Conservation (phyloP, 495 filamentous ascomycete genomes). For the Hyaloscypha finlandica region DNA sequence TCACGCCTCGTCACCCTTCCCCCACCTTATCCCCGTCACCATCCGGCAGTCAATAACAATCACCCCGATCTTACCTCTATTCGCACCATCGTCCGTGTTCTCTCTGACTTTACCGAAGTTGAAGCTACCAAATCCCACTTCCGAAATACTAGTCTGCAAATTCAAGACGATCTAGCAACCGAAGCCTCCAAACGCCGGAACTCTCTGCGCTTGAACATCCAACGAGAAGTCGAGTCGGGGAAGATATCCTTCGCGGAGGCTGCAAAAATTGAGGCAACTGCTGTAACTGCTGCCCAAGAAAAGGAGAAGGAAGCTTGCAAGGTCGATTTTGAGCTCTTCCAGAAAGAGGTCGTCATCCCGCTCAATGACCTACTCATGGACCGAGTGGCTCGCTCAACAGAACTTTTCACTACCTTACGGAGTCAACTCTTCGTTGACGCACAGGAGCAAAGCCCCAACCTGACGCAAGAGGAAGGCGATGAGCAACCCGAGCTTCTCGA, state of each 20-base stretch:
- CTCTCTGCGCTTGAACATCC: conserved; percentile 60
- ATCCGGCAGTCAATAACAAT: conserved; percentile 93
- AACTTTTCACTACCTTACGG: conserved; percentile 70
- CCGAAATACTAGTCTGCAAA: conserved; percentile 41
- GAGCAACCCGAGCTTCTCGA: conserved; percentile 93
- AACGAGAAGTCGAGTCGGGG: conserved; percentile 71
- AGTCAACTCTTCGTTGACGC: conserved; percentile 72
- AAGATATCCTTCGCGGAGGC: conserved; percentile 79
- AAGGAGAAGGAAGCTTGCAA: conserved; percentile 64
- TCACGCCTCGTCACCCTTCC: conserved; percentile 91
- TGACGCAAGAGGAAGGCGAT: conserved; percentile 90
- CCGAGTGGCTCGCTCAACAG: conserved; percentile 61
- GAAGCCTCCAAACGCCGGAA: conserved; percentile 45
- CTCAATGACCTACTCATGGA: conserved; percentile 71
- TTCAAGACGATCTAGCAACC: conserved; percentile 45
- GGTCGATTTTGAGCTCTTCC: conserved; percentile 74
- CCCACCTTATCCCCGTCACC: conserved; percentile 87
- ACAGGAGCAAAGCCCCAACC: conserved; percentile 70
- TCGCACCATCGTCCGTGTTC: conserved; percentile 69
- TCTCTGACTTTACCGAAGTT: conserved; percentile 75
- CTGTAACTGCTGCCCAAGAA: conserved; percentile 62
- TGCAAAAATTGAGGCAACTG: conserved; percentile 68
- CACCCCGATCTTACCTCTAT: conserved; percentile 85
- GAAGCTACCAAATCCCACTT: conserved; percentile 68
- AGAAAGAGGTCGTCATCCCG: conserved; percentile 72